Evolutionary conservation across 371 early-diverging fungal species (phyloP), one percentile per base, ranked within the genome.

Genomic region (Rhizomucor miehei): DNA sequence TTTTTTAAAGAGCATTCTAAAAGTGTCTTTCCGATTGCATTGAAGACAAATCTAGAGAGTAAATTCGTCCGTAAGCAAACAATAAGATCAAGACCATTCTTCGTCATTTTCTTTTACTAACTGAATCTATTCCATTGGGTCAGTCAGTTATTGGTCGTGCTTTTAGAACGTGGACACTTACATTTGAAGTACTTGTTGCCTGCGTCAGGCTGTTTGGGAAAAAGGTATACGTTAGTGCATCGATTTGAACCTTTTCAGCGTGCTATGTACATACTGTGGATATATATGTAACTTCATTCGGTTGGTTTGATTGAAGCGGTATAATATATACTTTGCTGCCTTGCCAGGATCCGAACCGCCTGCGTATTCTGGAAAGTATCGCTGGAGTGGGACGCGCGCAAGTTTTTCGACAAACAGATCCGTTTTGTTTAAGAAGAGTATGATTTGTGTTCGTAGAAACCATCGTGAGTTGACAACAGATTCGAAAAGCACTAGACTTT

Each of bases 351-450:
- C 87, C 5, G 75, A 58, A 6, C 84, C 87, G 37, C 88, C 89
- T 2, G 60, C 62, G 66, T 83, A 90, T 41, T 88, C 89, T 2
- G 90, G 85, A 64, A 90, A 90, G 68, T 80, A 87, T 10, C 75
- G 65, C 13, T 62, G 63, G 36, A 90, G 67, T 1, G 86, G 85
- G 5, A 78, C 73, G 45, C 67, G 69, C 35, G 65, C 67, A 23
- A 90, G 62, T 65, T 90, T 90, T 25, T 71, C 66, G 52, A 77
- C 76, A 71, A 90, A 87, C 36, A 88, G 54, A 64, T 90, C 90
- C 54, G 85, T 80, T 68, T 90, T 90, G 77, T 90, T 90, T 43
- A 90, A 60, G 71, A 90, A 87, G 20, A 90, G 72, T 52, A 90
- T 86, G 43, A 90, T 79, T 21, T 82, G 82, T 0, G 88, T 87